Percentiles rank a stretch among this genome's conserved stretches.
Evolutionary conservation across 768 basidiomycete genomes (phyloP).

Genomic region (Lactarius sp.): DNA sequence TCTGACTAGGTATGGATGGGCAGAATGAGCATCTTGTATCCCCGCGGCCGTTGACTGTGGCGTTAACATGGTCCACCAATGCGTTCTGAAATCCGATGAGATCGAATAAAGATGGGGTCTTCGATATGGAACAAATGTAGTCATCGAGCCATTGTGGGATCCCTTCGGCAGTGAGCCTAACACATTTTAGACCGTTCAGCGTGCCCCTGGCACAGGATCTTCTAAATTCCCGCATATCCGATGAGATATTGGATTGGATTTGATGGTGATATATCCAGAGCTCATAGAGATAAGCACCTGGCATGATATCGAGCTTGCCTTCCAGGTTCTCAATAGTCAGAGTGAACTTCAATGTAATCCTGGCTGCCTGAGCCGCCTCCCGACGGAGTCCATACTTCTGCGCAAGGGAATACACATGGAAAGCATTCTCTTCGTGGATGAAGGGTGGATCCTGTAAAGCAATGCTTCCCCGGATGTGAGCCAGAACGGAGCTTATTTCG

Average conservation of each 20-base stretch:
- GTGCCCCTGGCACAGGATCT: not conserved
- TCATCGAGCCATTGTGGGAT: conserved; percentile 11
- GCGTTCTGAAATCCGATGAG: not conserved
- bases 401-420: not conserved
- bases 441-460: not conserved
- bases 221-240: not conserved
- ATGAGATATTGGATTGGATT: not conserved
- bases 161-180: no score
- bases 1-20: not conserved
- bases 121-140: not conserved
- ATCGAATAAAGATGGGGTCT: not conserved
- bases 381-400: conserved; percentile 4
- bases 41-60: no score
- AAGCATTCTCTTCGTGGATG: not conserved
- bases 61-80: not conserved
- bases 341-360: not conserved
- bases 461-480: conserved; percentile 1
- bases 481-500: not conserved
- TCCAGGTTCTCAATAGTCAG: conserved; percentile 7
- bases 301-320: not conserved
- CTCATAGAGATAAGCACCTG: conserved; percentile 4
- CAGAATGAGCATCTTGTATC: not conserved
- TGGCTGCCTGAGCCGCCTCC: not conserved
- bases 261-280: conserved; percentile 12
- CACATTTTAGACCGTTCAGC: not conserved